phyloP scores from a whole-genome alignment of 1,284 basidiomycete species.

The Trametes sp. region DNA sequence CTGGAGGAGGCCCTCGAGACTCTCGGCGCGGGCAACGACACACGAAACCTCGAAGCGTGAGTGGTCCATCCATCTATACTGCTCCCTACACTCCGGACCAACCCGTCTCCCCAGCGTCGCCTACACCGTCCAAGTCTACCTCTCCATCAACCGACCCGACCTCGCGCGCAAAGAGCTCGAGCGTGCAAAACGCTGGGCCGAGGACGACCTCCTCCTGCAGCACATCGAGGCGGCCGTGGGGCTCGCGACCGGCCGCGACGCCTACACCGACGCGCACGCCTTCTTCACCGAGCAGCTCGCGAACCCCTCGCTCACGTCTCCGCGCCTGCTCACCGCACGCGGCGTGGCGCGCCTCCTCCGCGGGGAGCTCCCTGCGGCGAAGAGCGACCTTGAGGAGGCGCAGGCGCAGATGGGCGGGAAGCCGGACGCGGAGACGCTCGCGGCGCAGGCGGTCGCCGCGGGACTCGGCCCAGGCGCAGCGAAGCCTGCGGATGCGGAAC shows the following conservation, averaged over 20 bases:
- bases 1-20: slow-evolving; percentile 92
- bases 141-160: slow-evolving; percentile 85
- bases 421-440: slow-evolving; percentile 72
- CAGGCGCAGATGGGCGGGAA: slow-evolving; percentile 59
- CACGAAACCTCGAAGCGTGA: slow-evolving; percentile 87
- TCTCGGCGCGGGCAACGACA: slow-evolving; percentile 72
- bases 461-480: slow-evolving; percentile 61
- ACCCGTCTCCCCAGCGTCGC: slow-evolving; percentile 68
- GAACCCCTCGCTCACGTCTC: slow-evolving; percentile 81
- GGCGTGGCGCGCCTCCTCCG: slow-evolving; percentile 85
- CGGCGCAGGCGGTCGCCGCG: slow-evolving; percentile 71
- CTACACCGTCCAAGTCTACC: slow-evolving; percentile 83
- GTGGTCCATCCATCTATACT: no score
- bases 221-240: slow-evolving; percentile 90
- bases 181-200: slow-evolving; percentile 83
- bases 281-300: slow-evolving; percentile 94
- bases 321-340: slow-evolving; percentile 81
- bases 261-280: slow-evolving; percentile 75
- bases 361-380: slow-evolving; percentile 83
- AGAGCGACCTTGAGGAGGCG: slow-evolving; percentile 86
- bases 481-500: slow-evolving; percentile 64
- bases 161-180: slow-evolving; percentile 88
- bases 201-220: slow-evolving; percentile 90
- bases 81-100: not conserved
- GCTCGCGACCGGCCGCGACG: slow-evolving; percentile 80